These are phyloP conservation scores for Alternaria ventricosa DNA, from an alignment of 2,329 filamentous ascomycete genomes.

Conservation along the genomic window DNA sequence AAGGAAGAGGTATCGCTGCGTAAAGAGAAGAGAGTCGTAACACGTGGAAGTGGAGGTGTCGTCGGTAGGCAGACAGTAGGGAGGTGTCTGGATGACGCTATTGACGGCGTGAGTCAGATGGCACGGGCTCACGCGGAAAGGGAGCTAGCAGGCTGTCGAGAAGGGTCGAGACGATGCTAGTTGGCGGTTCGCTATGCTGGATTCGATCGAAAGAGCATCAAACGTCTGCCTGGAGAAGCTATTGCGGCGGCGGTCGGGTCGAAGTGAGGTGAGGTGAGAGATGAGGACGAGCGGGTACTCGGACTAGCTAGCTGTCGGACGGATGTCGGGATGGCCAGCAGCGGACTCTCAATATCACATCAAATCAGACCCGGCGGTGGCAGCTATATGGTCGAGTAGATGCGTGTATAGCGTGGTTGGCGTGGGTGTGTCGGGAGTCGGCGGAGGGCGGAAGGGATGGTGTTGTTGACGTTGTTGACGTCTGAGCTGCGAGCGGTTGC, in stretches of 20 bases:
- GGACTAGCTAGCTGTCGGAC: conserved; percentile 22
- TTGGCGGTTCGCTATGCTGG: conserved; percentile 34
- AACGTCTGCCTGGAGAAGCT: conserved; percentile 32
- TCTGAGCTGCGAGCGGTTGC: conserved; percentile 25
- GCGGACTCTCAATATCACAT: conserved; percentile 36
- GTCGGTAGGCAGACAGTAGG: conserved; percentile 36
- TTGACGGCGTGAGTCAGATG: conserved; percentile 45
- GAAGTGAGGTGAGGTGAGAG: conserved; percentile 22
- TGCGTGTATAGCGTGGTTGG: conserved; percentile 37
- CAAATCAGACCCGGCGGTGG: conserved; percentile 38
- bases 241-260: conserved; percentile 14
- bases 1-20: conserved; percentile 46
- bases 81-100: conserved; percentile 35
- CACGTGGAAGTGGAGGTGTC: conserved; percentile 44
- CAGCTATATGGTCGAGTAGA: conserved; percentile 41
- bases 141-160: conserved; percentile 34
- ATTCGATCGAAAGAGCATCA: conserved; percentile 32
- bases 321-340: conserved; percentile 37
- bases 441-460: conserved; percentile 17
- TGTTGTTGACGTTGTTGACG: conserved; percentile 25
- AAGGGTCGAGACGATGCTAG: conserved; percentile 27
- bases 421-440: conserved; percentile 17
- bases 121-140: conserved; percentile 38
- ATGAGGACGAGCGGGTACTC: conserved; percentile 20
- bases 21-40: conserved; percentile 49